Conservation (phyloP, 148 eudicot genomes). For the Dianthus caryophyllus region DNA sequence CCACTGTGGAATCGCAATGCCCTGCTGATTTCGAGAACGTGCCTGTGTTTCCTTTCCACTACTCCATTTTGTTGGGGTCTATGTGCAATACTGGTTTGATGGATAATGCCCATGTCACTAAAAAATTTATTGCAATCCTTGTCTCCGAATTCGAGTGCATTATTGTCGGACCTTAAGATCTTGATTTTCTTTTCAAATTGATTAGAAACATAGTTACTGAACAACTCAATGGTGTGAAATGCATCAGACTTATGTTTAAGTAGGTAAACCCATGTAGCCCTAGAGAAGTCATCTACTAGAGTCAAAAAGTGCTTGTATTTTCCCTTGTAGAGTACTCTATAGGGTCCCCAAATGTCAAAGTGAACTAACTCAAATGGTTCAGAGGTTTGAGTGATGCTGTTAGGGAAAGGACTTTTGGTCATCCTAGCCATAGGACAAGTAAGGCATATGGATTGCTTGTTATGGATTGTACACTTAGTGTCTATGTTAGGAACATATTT, state of each 20-base stretch:
- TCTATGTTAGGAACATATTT: too few relatives aligned
- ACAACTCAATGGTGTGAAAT: neutral
- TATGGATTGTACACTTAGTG: too few relatives aligned
- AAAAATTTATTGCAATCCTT: neutral
- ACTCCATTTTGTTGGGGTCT: neutral
- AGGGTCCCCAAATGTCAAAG: neutral
- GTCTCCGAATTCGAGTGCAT: neutral
- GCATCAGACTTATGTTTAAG: neutral
- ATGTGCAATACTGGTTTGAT: neutral
- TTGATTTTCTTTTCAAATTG: neutral
- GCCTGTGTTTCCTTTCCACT: too few relatives aligned
- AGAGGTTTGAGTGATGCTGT: neutral
- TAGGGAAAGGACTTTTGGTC: neutral
- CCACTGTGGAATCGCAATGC: neutral
- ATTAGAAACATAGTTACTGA: neutral
- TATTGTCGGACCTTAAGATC: too few relatives aligned
- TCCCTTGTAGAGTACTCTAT: neutral
- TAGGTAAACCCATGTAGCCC: neutral
- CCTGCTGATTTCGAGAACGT: neutral
- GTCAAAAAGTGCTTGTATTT: neutral
- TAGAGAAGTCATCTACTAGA: neutral
- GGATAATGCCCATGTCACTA: neutral
- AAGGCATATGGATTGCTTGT: neutral
- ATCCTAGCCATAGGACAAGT: neutral
- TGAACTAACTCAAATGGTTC: neutral